Evolutionary conservation across 495 filamentous ascomycete species (phyloP).

Genomic region (Cairneyella variabilis): DNA sequence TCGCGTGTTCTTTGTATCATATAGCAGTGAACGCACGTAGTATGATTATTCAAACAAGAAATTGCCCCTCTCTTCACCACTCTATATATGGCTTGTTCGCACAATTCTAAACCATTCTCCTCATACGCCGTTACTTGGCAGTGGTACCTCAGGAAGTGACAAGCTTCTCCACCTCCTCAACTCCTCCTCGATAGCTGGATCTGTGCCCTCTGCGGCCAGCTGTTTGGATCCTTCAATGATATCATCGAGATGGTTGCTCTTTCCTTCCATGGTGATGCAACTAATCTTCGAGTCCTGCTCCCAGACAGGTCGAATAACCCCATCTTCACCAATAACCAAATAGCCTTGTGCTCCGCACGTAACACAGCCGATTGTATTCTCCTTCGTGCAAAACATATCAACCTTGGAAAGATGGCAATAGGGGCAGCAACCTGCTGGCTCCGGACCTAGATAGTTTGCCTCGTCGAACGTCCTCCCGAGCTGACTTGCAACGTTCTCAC

Average conservation of each 20-base stretch:
- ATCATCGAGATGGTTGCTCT: not conserved
- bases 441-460: not conserved
- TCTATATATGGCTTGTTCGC: too few species aligned
- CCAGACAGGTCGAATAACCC: not conserved
- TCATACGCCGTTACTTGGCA: too few species aligned
- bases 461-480: not conserved
- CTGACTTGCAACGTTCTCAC: not conserved
- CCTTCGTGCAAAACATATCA: not conserved
- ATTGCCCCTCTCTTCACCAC: too few species aligned
- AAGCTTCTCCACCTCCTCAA: not conserved
- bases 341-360: not conserved
- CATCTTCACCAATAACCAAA: not conserved
- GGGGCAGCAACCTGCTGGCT: not conserved
- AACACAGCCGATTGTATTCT: not conserved
- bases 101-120: too few species aligned
- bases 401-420: not conserved
- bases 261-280: not conserved
- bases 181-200: not conserved
- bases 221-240: not conserved
- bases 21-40: too few species aligned
- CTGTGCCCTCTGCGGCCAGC: not conserved
- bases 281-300: not conserved
- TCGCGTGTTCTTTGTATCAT: too few species aligned
- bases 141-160: too few species aligned
- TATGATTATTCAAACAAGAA: too few species aligned